These are phyloP conservation scores for Chlorella sp. DNA, from an alignment of 139 green algal species.

Conservation along the genomic window DNA sequence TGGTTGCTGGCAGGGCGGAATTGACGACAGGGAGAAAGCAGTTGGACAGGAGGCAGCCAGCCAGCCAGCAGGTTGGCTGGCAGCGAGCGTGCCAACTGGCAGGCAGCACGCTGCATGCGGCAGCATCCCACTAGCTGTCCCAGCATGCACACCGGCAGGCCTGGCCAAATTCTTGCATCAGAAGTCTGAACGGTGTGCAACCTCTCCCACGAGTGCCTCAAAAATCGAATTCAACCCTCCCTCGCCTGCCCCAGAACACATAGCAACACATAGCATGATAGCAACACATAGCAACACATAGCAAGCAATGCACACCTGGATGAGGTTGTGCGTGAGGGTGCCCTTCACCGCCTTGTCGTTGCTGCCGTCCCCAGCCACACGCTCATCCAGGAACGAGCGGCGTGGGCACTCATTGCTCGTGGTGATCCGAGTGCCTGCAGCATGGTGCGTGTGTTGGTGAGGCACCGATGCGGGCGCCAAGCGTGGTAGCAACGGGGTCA, in stretches of 20 bases:
- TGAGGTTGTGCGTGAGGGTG: constrained; percentile 38
- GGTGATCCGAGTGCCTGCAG: constrained; percentile 70
- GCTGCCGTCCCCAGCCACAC: constrained; percentile 49
- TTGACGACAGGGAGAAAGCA: not conserved
- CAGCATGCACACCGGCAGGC: not conserved
- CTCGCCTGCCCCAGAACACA: not conserved
- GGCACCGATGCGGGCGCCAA: no score
- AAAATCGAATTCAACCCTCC: not conserved
- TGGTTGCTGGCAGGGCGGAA: no score
- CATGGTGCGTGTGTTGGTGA: no score
- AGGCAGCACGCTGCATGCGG: no score
- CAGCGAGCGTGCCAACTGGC: not conserved
- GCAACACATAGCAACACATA: no score
- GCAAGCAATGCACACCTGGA: no score
- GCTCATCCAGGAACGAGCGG: constrained; percentile 78
- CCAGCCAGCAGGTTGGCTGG: not conserved
- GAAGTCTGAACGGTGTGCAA: not conserved
- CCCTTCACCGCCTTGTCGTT: constrained; percentile 34
- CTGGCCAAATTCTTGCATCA: not conserved
- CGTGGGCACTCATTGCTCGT: constrained; percentile 69
- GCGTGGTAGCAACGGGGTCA: no score
- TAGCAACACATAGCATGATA: no score
- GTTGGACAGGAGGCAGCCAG: not conserved
- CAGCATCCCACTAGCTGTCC: no score
- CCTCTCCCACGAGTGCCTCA: no score